Evolutionary conservation across 768 basidiomycete species (phyloP), one percentile per base, ranked within the genome.

Genomic region (Boletellus sp.): DNA sequence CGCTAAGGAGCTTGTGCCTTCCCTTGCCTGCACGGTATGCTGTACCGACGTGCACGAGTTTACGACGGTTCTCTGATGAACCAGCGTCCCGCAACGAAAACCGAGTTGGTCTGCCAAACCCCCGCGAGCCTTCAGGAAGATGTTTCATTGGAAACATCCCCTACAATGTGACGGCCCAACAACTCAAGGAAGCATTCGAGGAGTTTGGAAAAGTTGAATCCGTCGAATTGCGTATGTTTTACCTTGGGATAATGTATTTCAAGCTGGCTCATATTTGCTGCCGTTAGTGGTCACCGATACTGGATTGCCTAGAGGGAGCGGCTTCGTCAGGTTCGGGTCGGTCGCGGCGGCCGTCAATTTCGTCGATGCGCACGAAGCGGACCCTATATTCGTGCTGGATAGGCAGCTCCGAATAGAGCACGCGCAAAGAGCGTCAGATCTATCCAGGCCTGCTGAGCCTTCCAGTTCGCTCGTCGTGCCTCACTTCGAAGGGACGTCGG

Each of bases 101-200:
- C 11, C 47, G 13, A 23, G 33, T 38, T 24, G 34, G 34, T 15
- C 9, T 1, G 26, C 47, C 35, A 34, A 10, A 47, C 13, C 15
- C 23, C 19, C 24, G 1, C 28, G 46, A 63, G 16, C 76, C 77
- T 6, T 65, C 62, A n/a, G 64, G 64, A 10, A 68, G 67, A 3
- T 57, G 83, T 43, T 82, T 65, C 38, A 55, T 80, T 28, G 76
- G 72, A 9, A 83, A 83, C 54, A n/a, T 83, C n/a, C 78, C 80
- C 42, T 87, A 68, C 61, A 66, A 57, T 16, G 57, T 66, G 34
- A 72, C 70, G 2, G 74, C 72, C 52, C 63, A 61, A 19, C 70
- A 79, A 39, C 42, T 83, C 11, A 49, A 63, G 35, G 69, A 72
- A 4, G 65, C 69, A 16, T 76, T 81, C 55, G 62, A 57, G 19